Conservation (phyloP, 73 alveolate species). For the Durusdinium trenchii region DNA sequence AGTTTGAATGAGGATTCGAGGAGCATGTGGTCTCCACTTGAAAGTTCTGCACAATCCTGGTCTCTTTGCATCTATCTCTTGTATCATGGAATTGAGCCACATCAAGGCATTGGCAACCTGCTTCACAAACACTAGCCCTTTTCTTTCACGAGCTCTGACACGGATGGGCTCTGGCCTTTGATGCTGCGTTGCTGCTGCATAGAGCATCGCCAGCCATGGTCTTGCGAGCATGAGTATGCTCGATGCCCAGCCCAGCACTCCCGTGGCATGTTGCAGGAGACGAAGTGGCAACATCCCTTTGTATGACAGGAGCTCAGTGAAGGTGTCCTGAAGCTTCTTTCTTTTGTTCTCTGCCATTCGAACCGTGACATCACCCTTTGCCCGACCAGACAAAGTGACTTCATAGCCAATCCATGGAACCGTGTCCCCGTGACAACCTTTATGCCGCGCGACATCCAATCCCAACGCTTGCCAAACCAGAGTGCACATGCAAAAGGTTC, state of each 20-base stretch:
- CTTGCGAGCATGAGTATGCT: not conserved
- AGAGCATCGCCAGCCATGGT: not conserved
- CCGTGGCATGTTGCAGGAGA: not conserved
- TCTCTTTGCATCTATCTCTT: not conserved
- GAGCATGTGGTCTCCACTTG: not conserved
- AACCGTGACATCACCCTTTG: not conserved
- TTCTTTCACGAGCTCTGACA: not conserved
- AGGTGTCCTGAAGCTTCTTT: not conserved
- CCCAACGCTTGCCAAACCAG: not conserved
- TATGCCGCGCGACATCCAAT: not conserved
- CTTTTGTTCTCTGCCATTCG: not conserved
- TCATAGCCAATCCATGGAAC: not conserved
- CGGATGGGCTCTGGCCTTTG: not conserved
- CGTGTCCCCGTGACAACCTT: not conserved
- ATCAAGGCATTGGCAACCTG: not conserved
- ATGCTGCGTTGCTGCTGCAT: not conserved
- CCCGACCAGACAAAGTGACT: not conserved
- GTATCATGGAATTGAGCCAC: not conserved
- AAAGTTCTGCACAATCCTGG: not conserved
- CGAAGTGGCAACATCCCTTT: not conserved
- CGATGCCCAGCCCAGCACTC: not conserved
- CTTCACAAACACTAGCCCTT: not conserved
- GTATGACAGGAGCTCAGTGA: not conserved
- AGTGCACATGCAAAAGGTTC: not conserved
- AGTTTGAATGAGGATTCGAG: not conserved